Percentiles rank a stretch among this genome's conserved stretches.
These are phyloP conservation scores for Hyphopichia buzzinii DNA, from an alignment of 1,139 yeast species.

Conservation along the genomic window DNA sequence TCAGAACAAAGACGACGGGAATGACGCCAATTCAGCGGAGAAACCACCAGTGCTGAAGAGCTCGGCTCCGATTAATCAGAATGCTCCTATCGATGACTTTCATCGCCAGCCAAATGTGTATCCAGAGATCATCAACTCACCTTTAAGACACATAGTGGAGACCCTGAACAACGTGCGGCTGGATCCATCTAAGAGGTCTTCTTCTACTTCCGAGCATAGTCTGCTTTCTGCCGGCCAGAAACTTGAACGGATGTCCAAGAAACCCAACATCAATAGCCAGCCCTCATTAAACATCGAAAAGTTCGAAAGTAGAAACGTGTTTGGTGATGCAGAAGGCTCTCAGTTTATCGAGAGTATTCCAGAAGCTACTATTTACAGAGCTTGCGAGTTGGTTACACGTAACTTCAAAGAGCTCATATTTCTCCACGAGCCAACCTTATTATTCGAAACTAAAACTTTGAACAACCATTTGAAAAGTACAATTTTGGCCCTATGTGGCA, in stretches of 20 bases:
- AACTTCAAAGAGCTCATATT: slow-evolving; percentile 2
- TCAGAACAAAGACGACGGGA: background rate
- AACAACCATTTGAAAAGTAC: slow-evolving; percentile 1
- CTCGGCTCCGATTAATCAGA: background rate
- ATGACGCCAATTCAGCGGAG: background rate
- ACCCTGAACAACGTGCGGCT: background rate
- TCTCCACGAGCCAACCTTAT: slow-evolving; percentile 1
- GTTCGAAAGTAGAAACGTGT: background rate
- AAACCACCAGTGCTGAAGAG: background rate
- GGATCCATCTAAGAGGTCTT: background rate
- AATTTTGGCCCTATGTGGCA: slow-evolving; percentile 1
- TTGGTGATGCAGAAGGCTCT: background rate
- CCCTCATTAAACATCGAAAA: background rate
- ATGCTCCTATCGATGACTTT: background rate
- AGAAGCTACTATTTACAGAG: slow-evolving; percentile 1
- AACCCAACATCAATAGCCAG: background rate
- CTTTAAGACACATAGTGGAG: background rate
- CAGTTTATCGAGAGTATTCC: slow-evolving; percentile 1
- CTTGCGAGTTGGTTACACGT: slow-evolving; percentile 1
- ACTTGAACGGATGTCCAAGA: background rate
- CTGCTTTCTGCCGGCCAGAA: background rate
- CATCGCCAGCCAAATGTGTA: background rate
- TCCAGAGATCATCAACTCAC: background rate
- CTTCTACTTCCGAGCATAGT: background rate
- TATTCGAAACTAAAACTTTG: slow-evolving; percentile 1